Base-by-base conservation (phyloP, 768 basidiomycete genomes). In the Amanita rimosa region DNA sequence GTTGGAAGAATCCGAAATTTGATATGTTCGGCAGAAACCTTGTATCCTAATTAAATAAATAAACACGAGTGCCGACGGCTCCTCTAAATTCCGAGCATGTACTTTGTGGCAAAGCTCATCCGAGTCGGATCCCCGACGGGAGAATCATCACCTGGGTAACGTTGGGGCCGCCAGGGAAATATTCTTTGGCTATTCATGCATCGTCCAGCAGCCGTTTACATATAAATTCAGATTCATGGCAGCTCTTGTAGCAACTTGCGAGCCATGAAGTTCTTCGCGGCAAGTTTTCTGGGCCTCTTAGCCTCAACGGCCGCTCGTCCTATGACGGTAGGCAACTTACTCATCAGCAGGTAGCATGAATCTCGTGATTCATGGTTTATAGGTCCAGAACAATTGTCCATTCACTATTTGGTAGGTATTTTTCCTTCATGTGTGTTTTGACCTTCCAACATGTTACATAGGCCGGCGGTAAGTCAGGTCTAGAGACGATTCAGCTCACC, bases 341-440 rank as follows among this genome's bases (percentile, higher is more conserved):
- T 40, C 29, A 36, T 40, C 27, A 39, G 22, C 5, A 22, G 49
- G 31, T 33, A 33, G 22, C 45, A 21, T 2, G 5, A 24, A 16
- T 11, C 26, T 9, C 19, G 36, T 70, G 69, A 74, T 79, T 21
- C 67, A 69, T 84, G 83, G 56, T 72, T 79, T 0, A 84, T 27
- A 27, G 27, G 27, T 27, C 27, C 27, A 2, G 8, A 27, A 27
- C 9, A 27, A 27, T 9, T 27, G 27, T 27, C 27, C 27, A 27
- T 27, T 81, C 62, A 84, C 81, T 3, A 71, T 84, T 52, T 84
- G 83, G 83, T 81, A 56, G 47, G 68, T 45, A 3, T 8, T 19
- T 39, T 36, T 37, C 14, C 13, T 49, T 14, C 40, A 27, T 19
- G 16, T 34, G 16, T 34, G 29, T 27, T 19, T 29, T 29, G 29